Conservation (phyloP, 2,329 filamentous ascomycete species). For the Hymenoscyphus occultus region DNA sequence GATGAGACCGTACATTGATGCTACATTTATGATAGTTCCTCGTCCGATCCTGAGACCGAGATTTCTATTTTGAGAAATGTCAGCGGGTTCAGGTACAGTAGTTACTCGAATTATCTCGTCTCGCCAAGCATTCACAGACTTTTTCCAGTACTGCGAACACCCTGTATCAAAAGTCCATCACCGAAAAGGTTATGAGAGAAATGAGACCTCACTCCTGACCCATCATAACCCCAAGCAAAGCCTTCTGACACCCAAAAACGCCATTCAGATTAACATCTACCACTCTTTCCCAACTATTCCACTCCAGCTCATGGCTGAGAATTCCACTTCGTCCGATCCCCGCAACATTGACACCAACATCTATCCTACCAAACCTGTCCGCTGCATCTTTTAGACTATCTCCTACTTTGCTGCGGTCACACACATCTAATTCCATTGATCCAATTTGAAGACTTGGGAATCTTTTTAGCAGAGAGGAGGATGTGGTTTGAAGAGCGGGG, state of each 20-base stretch:
- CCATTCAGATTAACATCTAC: conserved; percentile 54
- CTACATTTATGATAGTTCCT: conserved; percentile 53
- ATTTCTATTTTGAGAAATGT: conserved; percentile 28
- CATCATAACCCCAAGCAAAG: conserved; percentile 50
- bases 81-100: not conserved
- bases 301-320: conserved; percentile 45
- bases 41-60: conserved; percentile 42
- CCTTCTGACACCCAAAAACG: conserved; percentile 55
- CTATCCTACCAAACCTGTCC: conserved; percentile 49
- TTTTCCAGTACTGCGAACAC: no score
- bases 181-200: not conserved
- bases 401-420: conserved; percentile 43
- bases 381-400: conserved; percentile 42
- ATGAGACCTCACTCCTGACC: conserved; percentile 43
- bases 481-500: conserved; percentile 35
- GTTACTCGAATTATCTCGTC: not conserved
- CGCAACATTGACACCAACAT: conserved; percentile 55
- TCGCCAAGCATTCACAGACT: not conserved
- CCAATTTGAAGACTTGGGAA: conserved; percentile 44
- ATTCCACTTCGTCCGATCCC: conserved; percentile 45
- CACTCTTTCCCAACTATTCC: conserved; percentile 49
- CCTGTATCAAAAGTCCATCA: no score
- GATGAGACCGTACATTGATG: conserved; percentile 50
- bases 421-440: conserved; percentile 46
- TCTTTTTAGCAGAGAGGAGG: conserved; percentile 36